Percentiles rank a stretch among this genome's conserved stretches.
Conservation (phyloP, 305 asterid species). For the Fraxinus platypoda region DNA sequence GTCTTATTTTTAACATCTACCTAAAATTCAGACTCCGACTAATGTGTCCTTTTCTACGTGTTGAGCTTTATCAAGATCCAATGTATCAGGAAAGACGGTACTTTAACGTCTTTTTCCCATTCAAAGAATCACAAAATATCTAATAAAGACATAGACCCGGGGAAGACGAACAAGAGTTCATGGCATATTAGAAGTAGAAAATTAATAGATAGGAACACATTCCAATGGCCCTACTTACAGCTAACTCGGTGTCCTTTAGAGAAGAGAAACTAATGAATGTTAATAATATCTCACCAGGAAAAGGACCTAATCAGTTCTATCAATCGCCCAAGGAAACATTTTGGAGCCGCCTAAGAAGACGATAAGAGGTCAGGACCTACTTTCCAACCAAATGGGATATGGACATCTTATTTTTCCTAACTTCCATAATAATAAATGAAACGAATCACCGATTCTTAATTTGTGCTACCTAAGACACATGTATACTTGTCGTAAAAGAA, state of each 20-base stretch:
- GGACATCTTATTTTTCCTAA: background rate
- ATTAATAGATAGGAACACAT: no score
- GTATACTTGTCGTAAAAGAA: background rate
- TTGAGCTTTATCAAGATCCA: background rate
- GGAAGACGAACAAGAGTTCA: background rate
- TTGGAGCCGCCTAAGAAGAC: background rate
- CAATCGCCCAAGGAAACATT: background rate
- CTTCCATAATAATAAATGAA: background rate
- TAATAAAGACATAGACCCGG: background rate
- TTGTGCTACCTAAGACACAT: background rate
- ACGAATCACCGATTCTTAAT: background rate
- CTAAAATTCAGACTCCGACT: background rate
- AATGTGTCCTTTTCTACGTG: background rate
- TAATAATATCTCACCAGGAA: background rate
- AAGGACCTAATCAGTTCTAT: background rate
- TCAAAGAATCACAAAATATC: conserved; percentile 17
- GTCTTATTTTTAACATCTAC: background rate
- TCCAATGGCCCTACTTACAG: background rate
- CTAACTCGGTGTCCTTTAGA: conserved; percentile 6
- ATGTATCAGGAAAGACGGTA: background rate
- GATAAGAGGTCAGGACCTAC: no score
- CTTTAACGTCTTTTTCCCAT: background rate
- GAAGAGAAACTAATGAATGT: background rate
- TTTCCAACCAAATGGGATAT: background rate
- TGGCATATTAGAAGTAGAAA: no score